These are phyloP conservation scores for Radiomyces spectabilis DNA, from an alignment of 192 early-diverging fungal species.

Conservation along the genomic window DNA sequence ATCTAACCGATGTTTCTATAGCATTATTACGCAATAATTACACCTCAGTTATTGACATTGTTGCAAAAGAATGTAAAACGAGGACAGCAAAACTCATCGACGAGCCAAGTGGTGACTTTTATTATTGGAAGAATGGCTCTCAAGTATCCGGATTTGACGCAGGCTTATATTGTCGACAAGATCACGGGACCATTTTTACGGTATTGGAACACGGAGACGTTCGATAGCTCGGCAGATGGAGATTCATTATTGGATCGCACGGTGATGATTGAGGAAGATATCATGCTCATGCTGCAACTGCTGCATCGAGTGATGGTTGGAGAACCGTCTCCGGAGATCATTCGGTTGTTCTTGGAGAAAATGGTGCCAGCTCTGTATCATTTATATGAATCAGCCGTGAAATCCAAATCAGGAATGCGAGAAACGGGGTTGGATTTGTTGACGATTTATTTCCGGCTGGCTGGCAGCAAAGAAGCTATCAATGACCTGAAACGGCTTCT, in stretches of 20 bases:
- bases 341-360: conserved; percentile 45
- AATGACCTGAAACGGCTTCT: conserved; percentile 34
- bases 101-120: conserved; percentile 38
- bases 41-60: conserved; percentile 35
- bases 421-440: conserved; percentile 40
- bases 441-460: conserved; percentile 39
- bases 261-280: conserved; percentile 30
- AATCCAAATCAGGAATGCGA: conserved; percentile 30
- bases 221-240: background rate
- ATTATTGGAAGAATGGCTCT: conserved; percentile 40
- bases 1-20: too few relatives aligned
- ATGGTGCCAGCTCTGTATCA: conserved; percentile 48
- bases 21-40: conserved; percentile 42
- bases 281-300: conserved; percentile 40
- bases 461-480: conserved; percentile 25
- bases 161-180: conserved; percentile 40
- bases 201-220: conserved; percentile 23
- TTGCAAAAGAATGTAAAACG: background rate
- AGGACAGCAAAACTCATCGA: conserved; percentile 9
- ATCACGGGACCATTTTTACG: conserved; percentile 30
- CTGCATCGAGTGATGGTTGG: conserved; percentile 51
- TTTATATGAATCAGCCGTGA: conserved; percentile 40
- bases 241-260: conserved; percentile 32
- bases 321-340: conserved; percentile 48
- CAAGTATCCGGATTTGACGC: conserved; percentile 37